A percentile compares a stretch with the other conserved stretches of the same genome.
Conservation (phyloP, 371 early-diverging fungal species). For the Rhizomucor pusillus region DNA sequence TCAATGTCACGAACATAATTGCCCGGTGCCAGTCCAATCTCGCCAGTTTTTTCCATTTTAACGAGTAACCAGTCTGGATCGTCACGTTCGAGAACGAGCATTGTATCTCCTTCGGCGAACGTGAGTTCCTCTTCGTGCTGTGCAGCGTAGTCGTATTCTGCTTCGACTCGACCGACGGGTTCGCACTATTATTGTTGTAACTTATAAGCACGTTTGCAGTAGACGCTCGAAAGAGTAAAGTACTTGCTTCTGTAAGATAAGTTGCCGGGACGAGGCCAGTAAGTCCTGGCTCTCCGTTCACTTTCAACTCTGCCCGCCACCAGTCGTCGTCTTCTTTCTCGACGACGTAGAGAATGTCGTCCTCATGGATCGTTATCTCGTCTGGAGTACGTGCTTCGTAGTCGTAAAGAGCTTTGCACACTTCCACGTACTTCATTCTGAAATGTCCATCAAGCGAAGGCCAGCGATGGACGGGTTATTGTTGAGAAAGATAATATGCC, state of each 20-base stretch:
- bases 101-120: slow-evolving; percentile 71
- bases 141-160: slow-evolving; percentile 79
- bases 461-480: too few relatives aligned
- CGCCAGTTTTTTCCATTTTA: slow-evolving; percentile 42
- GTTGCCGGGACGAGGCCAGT: slow-evolving; percentile 76
- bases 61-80: slow-evolving; percentile 84
- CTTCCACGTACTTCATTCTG: slow-evolving; percentile 43
- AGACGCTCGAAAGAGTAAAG: neutral
- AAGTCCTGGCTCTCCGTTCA: slow-evolving; percentile 35
- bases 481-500: too few relatives aligned
- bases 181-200: neutral
- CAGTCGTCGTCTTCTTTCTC: slow-evolving; percentile 79
- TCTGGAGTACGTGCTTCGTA: slow-evolving; percentile 86
- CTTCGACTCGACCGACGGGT: slow-evolving; percentile 59
- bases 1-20: slow-evolving; percentile 65
- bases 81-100: slow-evolving; percentile 69
- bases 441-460: too few relatives aligned
- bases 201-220: too few relatives aligned
- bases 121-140: slow-evolving; percentile 76
- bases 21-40: slow-evolving; percentile 73
- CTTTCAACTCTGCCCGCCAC: slow-evolving; percentile 73
- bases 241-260: slow-evolving; percentile 68
- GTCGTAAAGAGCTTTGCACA: slow-evolving; percentile 54
- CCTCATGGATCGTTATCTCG: slow-evolving; percentile 81
- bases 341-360: slow-evolving; percentile 70